A percentile compares a stretch with the other conserved stretches of the same genome.
Conservation (phyloP, 257 asterid genomes). For the Penstemon newberryi region DNA sequence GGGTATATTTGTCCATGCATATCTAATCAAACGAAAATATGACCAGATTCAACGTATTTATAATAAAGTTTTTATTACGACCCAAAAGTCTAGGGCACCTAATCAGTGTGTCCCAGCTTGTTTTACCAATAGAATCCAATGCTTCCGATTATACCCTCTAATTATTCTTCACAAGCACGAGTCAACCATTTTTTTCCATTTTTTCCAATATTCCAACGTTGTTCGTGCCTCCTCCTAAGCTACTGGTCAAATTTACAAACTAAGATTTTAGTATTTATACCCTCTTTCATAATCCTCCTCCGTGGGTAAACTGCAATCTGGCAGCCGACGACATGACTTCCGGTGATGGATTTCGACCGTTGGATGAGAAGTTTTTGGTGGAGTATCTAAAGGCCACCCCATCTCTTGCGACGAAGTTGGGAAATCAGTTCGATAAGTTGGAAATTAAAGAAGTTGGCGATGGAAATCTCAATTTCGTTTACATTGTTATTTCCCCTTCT, state of each 20-base stretch:
- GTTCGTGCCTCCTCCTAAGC: slow-evolving; percentile 9
- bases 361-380: slow-evolving; percentile 68
- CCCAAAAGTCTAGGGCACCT: slow-evolving; percentile 5
- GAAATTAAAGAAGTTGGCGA: slow-evolving; percentile 90
- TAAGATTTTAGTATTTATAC: slow-evolving; percentile 5
- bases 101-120: neutral
- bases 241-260: neutral
- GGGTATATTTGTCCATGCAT: neutral
- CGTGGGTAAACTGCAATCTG: neutral
- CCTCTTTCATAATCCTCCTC: neutral
- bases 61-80: no score
- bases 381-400: slow-evolving; percentile 83
- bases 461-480: slow-evolving; percentile 96
- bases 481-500: slow-evolving; percentile 52
- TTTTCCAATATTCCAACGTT: neutral
- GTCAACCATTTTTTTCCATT: neutral
- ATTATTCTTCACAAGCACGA: neutral
- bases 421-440: slow-evolving; percentile 56
- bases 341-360: slow-evolving; percentile 56
- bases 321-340: slow-evolving; percentile 42
- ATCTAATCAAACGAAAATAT: neutral
- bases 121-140: slow-evolving; percentile 1
- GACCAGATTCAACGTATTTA: slow-evolving; percentile 31
- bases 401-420: slow-evolving; percentile 62
- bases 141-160: slow-evolving; percentile 19